Base-by-base conservation (phyloP, 305 asterid species). In the Plantago lanceolata region DNA sequence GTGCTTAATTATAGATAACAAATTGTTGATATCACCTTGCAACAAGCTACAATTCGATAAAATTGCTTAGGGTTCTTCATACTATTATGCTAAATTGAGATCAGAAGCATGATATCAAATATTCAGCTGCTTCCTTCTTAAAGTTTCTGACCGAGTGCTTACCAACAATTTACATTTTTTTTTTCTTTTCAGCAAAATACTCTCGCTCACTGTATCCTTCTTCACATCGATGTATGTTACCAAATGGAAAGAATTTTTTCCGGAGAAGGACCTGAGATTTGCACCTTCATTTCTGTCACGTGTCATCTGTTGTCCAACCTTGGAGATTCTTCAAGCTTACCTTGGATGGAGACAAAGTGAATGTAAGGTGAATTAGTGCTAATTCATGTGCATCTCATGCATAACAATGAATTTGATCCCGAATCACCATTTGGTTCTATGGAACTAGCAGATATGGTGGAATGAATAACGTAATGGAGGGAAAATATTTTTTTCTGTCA, bases 321-420 rank as follows among this genome's bases (percentile, higher is more conserved):
- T 84, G 77, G 95, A 80, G 70, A 82, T 90, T 75, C 95, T 90
- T 73, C 97, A 88, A 72, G 75, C 94, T 58, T 88, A 83, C 26
- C 59, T 54, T 15, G 40, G 19, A 26, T 54, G 59, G 59, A 54
- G 59, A 54, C 59, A 54, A 26, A 64, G 66, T 61, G 84, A 84
- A 52, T 85, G 96, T 90, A 49, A 49, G 54, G 11, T n/a, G 54
- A 49, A 7, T 12, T 49, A 6, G 18, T 6, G 12, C 20, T 17
- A n/a, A n/a, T 49, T n/a, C 8, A 95, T 89, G 58, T 21, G 16
- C 37, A 21, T 53, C 17, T 53, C 20, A 14, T 49, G 40, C 18
- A 49, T 49, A 49, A 49, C 8, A 33, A 33, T 33, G 51, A 17
- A 47, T 47, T 8, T 47, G 18, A 47, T 14, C 18, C 19, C 12